Evolutionary conservation across 768 basidiomycete species (phyloP).

Genomic region (Boletus subparvulus): DNA sequence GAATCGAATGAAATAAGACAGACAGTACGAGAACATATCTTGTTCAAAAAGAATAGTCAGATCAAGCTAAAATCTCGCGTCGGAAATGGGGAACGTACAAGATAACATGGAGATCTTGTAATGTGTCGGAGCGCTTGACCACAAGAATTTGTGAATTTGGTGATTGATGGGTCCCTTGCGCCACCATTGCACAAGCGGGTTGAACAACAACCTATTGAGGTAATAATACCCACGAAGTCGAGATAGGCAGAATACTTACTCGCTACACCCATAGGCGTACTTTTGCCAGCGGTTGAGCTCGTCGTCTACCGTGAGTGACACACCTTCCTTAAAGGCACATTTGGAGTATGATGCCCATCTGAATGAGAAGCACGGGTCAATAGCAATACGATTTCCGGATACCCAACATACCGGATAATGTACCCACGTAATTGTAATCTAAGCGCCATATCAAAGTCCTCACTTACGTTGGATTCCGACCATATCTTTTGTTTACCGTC

Average conservation of each 20-base stretch:
- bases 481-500: slow-evolving; percentile 67
- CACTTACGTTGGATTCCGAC: slow-evolving; percentile 66
- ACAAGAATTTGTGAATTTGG: slow-evolving; percentile 73
- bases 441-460: slow-evolving; percentile 71
- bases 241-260: slow-evolving; percentile 40
- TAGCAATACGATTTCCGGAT: slow-evolving; percentile 1
- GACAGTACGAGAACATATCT: slow-evolving; percentile 57
- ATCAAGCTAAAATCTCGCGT: slow-evolving; percentile 3
- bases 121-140: slow-evolving; percentile 75
- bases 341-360: slow-evolving; percentile 81
- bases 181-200: slow-evolving; percentile 80
- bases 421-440: slow-evolving; percentile 62
- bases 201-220: slow-evolving; percentile 71
- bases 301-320: slow-evolving; percentile 85
- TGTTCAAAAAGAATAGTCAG: neutral
- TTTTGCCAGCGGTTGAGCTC: slow-evolving; percentile 94
- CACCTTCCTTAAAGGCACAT: slow-evolving; percentile 89
- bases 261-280: slow-evolving; percentile 66
- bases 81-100: slow-evolving; percentile 36
- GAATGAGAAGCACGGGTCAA: neutral
- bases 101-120: slow-evolving; percentile 72
- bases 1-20: slow-evolving; percentile 17
- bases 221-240: neutral
- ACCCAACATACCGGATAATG: slow-evolving; percentile 51
- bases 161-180: slow-evolving; percentile 78